Evolutionary conservation across 345 rosid species (phyloP).

Genomic region (Nasturtium officinale): DNA sequence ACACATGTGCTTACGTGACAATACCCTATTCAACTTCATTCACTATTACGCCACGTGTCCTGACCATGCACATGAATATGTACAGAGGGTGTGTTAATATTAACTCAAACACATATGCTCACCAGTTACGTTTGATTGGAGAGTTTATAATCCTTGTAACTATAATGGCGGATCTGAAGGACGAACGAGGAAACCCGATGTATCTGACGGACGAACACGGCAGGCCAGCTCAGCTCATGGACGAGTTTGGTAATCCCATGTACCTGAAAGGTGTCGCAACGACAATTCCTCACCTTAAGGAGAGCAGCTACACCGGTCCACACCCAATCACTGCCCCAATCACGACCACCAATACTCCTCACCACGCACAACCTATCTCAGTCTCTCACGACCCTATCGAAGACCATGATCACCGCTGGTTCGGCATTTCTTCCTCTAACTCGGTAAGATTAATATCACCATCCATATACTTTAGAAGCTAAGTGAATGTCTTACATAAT

Average conservation of each 20-base stretch:
- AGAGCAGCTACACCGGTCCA: slow-evolving; percentile 38
- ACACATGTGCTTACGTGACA: slow-evolving; percentile 30
- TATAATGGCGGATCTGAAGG: slow-evolving; percentile 62
- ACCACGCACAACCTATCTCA: slow-evolving; percentile 34
- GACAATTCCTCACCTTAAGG: slow-evolving; percentile 39
- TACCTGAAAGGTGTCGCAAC: slow-evolving; percentile 63
- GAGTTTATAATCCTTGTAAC: neutral
- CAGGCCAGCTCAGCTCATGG: slow-evolving; percentile 58
- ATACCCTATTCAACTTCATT: slow-evolving; percentile 6
- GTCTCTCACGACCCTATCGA: slow-evolving; percentile 27
- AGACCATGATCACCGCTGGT: slow-evolving; percentile 6
- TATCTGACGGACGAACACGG: slow-evolving; percentile 55
- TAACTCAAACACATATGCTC: slow-evolving; percentile 11
- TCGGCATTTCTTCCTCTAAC: neutral
- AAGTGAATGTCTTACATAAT: neutral
- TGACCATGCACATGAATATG: slow-evolving; percentile 16
- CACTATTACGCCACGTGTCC: slow-evolving; percentile 14
- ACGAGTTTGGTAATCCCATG: slow-evolving; percentile 62
- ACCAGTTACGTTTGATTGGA: neutral
- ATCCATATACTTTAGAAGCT: neutral
- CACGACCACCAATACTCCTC: slow-evolving; percentile 35
- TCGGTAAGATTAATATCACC: slow-evolving; percentile 15
- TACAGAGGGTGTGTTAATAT: neutral
- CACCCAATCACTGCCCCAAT: slow-evolving; percentile 41
- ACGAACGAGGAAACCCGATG: slow-evolving; percentile 57